Conservation (phyloP, 78 protist species). For the Dictyostelium intermedium region DNA sequence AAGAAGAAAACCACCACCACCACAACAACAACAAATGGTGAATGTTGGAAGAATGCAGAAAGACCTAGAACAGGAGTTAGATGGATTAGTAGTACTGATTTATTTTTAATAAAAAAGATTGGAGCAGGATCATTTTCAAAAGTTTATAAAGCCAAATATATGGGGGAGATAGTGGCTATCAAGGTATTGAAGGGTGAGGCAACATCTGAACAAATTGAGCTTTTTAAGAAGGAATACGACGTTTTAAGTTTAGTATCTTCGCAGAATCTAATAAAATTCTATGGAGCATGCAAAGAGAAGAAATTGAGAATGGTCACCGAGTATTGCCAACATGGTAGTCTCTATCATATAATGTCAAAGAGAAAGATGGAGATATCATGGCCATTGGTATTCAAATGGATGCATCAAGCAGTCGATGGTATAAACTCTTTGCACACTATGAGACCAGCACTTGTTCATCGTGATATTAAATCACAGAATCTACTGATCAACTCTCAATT, state of each 20-base stretch:
- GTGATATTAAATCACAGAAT: constrained; percentile 79
- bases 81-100: constrained; percentile 48
- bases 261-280: constrained; percentile 51
- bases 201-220: constrained; percentile 57
- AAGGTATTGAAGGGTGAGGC: constrained; percentile 49
- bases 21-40: neutral
- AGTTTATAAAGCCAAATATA: constrained; percentile 75
- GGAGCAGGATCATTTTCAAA: constrained; percentile 77
- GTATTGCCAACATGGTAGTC: constrained; percentile 60
- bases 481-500: constrained; percentile 39
- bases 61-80: constrained; percentile 42
- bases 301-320: constrained; percentile 71
- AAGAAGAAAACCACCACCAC: neutral
- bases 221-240: constrained; percentile 61
- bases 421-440: constrained; percentile 55
- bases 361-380: constrained; percentile 22
- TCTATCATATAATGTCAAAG: constrained; percentile 63
- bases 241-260: constrained; percentile 15
- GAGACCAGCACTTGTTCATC: constrained; percentile 75
- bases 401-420: constrained; percentile 53
- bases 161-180: constrained; percentile 68
- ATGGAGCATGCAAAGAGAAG: constrained; percentile 72
- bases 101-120: constrained; percentile 48
- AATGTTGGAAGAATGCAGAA: constrained; percentile 58
- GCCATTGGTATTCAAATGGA: constrained; percentile 63